These are phyloP conservation scores for Trametes maxima DNA, from an alignment of 768 basidiomycete genomes.

Conservation along the genomic window DNA sequence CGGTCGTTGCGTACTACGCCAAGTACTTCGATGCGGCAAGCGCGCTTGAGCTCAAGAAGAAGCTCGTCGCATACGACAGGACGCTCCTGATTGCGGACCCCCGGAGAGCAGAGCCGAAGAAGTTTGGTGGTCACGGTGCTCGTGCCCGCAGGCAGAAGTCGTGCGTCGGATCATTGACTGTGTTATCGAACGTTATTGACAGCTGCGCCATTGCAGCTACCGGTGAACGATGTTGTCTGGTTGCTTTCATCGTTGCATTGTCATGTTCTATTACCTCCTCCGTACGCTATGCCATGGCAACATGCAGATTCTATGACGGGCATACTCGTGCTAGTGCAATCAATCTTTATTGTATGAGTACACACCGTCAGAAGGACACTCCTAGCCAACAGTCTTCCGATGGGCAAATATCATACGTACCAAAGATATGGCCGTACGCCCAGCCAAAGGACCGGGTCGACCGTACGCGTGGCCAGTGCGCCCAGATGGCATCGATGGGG, in stretches of 20 bases:
- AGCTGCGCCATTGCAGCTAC: slow-evolving; percentile 55
- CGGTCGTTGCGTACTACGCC: slow-evolving; percentile 96
- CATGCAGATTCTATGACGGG: slow-evolving; percentile 37
- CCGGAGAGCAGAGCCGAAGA: slow-evolving; percentile 98
- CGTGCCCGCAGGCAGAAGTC: slow-evolving; percentile 98
- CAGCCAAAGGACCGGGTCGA: too few relatives aligned
- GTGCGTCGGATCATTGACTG: slow-evolving; percentile 43
- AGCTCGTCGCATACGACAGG: slow-evolving; percentile 93
- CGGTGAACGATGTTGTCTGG: slow-evolving; percentile 56
- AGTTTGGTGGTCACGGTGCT: slow-evolving; percentile 98
- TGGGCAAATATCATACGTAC: too few relatives aligned
- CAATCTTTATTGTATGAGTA: slow-evolving; percentile 19
- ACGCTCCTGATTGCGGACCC: slow-evolving; percentile 90
- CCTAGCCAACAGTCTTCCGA: too few relatives aligned
- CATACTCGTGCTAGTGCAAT: slow-evolving; percentile 25
- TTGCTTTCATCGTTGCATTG: slow-evolving; percentile 40
- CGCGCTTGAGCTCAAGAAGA: slow-evolving; percentile 98
- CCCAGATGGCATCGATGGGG: too few relatives aligned
- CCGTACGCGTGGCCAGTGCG: too few relatives aligned
- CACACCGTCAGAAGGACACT: not conserved
- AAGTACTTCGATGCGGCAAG: slow-evolving; percentile 98
- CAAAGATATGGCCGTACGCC: too few relatives aligned
- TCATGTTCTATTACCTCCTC: slow-evolving; percentile 47
- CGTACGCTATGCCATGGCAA: slow-evolving; percentile 39
- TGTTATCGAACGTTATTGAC: not conserved